Conservation (phyloP, 179 eudicot genomes). For the Beta macrorhiza region DNA sequence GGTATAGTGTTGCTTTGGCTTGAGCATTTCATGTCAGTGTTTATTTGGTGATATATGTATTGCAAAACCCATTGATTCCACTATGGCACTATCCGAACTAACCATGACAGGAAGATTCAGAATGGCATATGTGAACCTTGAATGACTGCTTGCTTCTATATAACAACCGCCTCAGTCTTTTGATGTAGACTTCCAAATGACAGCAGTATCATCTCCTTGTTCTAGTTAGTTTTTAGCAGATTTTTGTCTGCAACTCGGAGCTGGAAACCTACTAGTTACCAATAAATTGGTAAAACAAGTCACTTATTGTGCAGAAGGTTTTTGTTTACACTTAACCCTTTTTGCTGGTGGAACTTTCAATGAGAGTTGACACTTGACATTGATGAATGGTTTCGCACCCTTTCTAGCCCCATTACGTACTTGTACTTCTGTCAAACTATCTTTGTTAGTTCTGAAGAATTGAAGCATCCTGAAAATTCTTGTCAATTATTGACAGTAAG, state of each 20-base stretch:
- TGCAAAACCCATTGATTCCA: background rate
- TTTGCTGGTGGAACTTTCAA: background rate
- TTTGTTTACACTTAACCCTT: background rate
- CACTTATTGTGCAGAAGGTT: background rate
- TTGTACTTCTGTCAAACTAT: background rate
- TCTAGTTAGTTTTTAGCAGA: background rate
- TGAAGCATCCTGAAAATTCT: background rate
- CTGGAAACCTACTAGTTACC: background rate
- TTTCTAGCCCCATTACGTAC: background rate
- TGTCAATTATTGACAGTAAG: constrained; percentile 10
- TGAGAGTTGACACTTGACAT: background rate
- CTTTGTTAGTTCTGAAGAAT: background rate
- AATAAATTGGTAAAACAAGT: background rate
- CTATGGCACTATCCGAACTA: background rate
- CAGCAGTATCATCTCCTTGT: too few relatives aligned
- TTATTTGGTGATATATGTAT: background rate
- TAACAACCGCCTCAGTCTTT: background rate
- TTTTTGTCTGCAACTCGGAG: background rate
- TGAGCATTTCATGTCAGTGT: background rate
- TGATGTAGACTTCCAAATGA: too few relatives aligned
- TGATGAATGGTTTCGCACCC: background rate
- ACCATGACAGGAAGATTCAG: background rate
- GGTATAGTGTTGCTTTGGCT: background rate
- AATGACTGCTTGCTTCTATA: background rate
- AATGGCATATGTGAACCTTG: background rate